These are phyloP conservation scores for Vishniacozyma victoriae DNA, from an alignment of 768 basidiomycete species.

Conservation along the genomic window DNA sequence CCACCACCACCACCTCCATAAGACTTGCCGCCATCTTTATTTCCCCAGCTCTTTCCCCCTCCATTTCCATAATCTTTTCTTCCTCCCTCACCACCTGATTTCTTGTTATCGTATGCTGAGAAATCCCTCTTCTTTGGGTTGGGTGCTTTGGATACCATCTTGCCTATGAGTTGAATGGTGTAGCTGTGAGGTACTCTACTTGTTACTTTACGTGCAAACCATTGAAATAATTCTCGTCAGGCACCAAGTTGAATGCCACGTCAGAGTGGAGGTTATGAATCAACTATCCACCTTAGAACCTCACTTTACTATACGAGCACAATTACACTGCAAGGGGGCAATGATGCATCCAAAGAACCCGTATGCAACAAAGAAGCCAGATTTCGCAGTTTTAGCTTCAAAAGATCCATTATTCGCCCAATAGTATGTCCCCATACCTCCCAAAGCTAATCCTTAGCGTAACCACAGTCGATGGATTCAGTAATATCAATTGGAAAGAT, in stretches of 20 bases:
- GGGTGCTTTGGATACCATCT: too few relatives aligned
- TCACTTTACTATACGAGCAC: too few relatives aligned
- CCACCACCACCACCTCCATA: background rate
- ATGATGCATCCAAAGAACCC: slow-evolving; percentile 52
- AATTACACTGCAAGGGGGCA: too few relatives aligned
- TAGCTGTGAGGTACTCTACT: too few relatives aligned
- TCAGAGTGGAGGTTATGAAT: too few relatives aligned
- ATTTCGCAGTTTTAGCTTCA: slow-evolving; percentile 59
- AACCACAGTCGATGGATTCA: background rate
- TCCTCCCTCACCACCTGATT: background rate
- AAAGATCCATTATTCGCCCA: slow-evolving; percentile 56
- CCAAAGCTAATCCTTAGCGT: background rate
- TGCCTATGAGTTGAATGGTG: too few relatives aligned
- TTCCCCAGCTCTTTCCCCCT: background rate
- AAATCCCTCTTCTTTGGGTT: too few relatives aligned
- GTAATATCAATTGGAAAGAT: slow-evolving; percentile 69
- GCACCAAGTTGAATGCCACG: too few relatives aligned
- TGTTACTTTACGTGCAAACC: too few relatives aligned
- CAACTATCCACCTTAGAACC: too few relatives aligned
- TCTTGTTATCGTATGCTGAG: too few relatives aligned
- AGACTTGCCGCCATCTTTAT: background rate
- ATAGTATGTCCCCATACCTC: slow-evolving; percentile 50
- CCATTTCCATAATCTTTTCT: background rate
- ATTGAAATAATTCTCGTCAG: too few relatives aligned
- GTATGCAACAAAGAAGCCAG: slow-evolving; percentile 51